Evolutionary conservation across 2,329 filamentous ascomycete genomes (phyloP), one percentile per base, ranked within the genome.

Genomic region (Annulohypoxylon truncatum): DNA sequence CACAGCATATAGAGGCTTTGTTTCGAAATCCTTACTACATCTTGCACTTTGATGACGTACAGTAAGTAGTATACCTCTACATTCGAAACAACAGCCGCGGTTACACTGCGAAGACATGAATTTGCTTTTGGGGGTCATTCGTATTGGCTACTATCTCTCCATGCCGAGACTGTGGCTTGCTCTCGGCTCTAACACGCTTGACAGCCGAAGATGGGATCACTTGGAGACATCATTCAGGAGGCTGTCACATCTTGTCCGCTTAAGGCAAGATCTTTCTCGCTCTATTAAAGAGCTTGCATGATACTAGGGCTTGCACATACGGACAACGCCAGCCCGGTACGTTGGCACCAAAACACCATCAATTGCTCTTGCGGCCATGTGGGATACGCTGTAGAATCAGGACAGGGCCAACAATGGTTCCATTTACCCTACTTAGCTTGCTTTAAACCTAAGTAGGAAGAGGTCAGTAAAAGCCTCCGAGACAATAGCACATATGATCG

Each of bases 391-490:
- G 55, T 56, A 63, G 47, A 70, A 54, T 61, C 61, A 66, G 52
- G 59, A 55, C 61, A 58, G 47, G 15, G 29, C 22, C 31, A 38
- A 40, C 50, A 26, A 64, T 22, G 64, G 64, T 64, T 63, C 61
- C 64, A 65, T 65, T 52, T 54, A 62, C 53, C 56, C 64, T 61
- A 55, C 54, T 31, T 65, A 38, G 61, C 52, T 31, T 63, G 40
- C 64, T 52, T 61, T 69, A 69, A 63, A 52, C 59, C 58, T 31
- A 63, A 61, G 55, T 61, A 47, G 62, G 44, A 44, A 61, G 53
- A 61, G 55, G 52, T 50, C 57, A 61, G 61, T 50, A 48, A 67
- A 69, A 31, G 51, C 15, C 68, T 64, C 60, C 62, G 66, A 70
- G 63, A 66, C 63, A 67, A 52, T 31, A 31, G 22, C 22, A 60